Base-by-base conservation (phyloP, 805 yeast species). In the Grigorovia jiainica region DNA sequence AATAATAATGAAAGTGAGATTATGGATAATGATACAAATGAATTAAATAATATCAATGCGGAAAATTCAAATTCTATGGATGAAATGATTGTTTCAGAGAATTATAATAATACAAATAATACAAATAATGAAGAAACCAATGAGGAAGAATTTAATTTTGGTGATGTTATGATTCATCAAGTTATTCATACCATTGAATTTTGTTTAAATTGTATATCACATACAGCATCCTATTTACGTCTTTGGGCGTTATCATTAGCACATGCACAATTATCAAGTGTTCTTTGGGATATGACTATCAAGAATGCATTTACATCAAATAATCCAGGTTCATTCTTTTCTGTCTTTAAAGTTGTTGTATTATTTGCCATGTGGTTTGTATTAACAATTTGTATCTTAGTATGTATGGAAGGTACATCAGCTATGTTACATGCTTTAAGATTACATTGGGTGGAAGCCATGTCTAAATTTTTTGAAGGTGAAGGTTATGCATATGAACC, bases 351-450 rank as follows among this genome's bases (percentile, higher is more conserved):
- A 72, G 78, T 86, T 1, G 92, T 89, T 31, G 57, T 82, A 19
- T 66, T 92, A 58, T 92, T 92, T 62, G 95, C 82, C 18, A 78
- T 92, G 82, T 92, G 99, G 99, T 87, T 92, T 61, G 76, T 76
- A 3, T 70, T 92, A 47, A 90, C 98, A 0, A 90, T 89, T 20
- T 82, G 86, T 55, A 87, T 92, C 53, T 72, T 92, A 57, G 97
- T 92, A 11, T 69, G 84, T 41, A 92, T 92, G 99, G 99, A 92
- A 66, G 99, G 98, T 45, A 92, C 99, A 0, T 87, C 97, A 20
- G 98, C 98, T 29, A 92, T 92, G 98, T 75, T 92, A 58, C 99
- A 92, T 66, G 83, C 97, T n/a, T 74, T 92, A 58, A 85, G 99
- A 72, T 75, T 92, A 58, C 98, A 92, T 63, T 92, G 99, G 99